Conservation (phyloP, 1,139 yeast genomes). For the Zygoascus meyerae region DNA sequence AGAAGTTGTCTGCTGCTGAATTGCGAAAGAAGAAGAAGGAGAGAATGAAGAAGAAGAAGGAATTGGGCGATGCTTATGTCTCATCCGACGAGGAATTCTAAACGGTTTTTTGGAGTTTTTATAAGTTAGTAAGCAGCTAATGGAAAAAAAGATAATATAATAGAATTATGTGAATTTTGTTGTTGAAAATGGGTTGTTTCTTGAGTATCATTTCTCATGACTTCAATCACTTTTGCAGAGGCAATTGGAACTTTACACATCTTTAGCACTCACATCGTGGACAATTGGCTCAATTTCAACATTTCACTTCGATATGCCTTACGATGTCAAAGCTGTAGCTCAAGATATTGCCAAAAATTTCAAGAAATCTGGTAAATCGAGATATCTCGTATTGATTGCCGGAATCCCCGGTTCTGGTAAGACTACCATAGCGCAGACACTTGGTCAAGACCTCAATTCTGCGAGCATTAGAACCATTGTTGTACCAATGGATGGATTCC, state of each 20-base stretch:
- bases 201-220: not conserved
- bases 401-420: constrained; percentile 87
- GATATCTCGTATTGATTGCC: constrained; percentile 53
- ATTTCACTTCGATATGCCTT: not conserved
- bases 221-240: not conserved
- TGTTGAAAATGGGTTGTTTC: not conserved
- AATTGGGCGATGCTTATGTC: constrained; percentile 97
- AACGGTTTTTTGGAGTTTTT: not conserved
- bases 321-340: not conserved
- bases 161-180: not conserved
- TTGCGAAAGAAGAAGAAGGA: constrained; percentile 99
- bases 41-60: constrained; percentile 99
- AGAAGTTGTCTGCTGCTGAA: constrained; percentile 97
- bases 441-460: constrained; percentile 40
- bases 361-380: constrained; percentile 30
- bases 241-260: constrained; percentile 1
- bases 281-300: too few relatives aligned
- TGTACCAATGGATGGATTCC: constrained; percentile 80
- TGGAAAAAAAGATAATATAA: constrained; percentile 5
- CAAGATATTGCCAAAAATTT: too few relatives aligned
- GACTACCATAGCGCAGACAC: constrained; percentile 52
- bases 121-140: not conserved
- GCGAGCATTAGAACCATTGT: constrained; percentile 19
- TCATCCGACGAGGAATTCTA: constrained; percentile 82
- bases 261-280: not conserved